Base-by-base conservation (phyloP, 345 rosid genomes). In the Brassica incana region DNA sequence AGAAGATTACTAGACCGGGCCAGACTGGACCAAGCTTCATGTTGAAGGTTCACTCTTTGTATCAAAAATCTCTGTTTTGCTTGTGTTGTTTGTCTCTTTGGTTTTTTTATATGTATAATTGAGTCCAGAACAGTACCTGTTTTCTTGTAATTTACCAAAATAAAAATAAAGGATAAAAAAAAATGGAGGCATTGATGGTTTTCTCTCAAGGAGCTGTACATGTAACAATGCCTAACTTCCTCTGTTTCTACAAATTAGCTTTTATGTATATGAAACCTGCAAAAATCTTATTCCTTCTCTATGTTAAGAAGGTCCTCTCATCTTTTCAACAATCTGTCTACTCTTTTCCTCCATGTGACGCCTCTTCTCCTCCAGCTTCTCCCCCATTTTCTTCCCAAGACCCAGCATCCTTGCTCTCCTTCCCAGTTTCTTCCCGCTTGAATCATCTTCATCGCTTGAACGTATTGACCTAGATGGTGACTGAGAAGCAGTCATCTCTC, bases 301-400 rank as follows among this genome's bases (percentile, higher is more conserved):
- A 54, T 62, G 65, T 69, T 29, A 62, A 32, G 80, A 66, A 4
- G 88, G 86, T 32, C 86, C 95, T 78, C 93, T 85, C 94, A 95
- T 91, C 85, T 88, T 95, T 81, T 92, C 98, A 65, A 91, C 97
- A 36, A 95, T 81, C 72, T 83, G 82, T 80, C 94, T 88, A 63
- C 93, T 76, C 83, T 84, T 92, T 73, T 92, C 97, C 83, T 92
- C 99, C 20, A 95, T 84, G 77, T 87, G 89, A 62, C 97, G 94
- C 81, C 91, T 87, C 81, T 88, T 88, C 87, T 94, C 98, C 72
- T 92, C 99, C 1, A 92, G 52, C 81, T 90, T 95, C 85, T 91
- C 99, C 5, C 94, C 92, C 97, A 95, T 86, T 81, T 90, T 95
- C 90, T 91, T 91, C 69, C 93, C 90, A 68, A 95, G 79, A 80